Evolutionary conservation across 805 yeast genomes (phyloP).

Genomic region (Metschnikowia picachoensis): DNA sequence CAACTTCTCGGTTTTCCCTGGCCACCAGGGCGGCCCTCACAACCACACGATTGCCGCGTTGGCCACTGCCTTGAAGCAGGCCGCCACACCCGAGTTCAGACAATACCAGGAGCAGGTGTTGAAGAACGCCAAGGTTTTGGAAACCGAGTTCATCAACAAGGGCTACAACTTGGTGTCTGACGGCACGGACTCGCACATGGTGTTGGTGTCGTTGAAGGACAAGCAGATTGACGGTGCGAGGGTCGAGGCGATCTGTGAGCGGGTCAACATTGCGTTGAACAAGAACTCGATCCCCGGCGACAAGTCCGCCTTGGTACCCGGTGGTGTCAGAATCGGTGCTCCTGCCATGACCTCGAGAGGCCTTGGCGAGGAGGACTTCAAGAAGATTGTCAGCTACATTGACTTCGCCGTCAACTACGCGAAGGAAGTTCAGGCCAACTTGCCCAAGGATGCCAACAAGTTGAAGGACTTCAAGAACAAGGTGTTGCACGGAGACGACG

Average conservation of each 20-base stretch:
- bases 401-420: conserved; percentile 64
- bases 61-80: conserved; percentile 96
- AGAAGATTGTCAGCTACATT: conserved; percentile 64
- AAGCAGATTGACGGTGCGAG: conserved; percentile 96
- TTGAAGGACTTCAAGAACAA: conserved; percentile 89
- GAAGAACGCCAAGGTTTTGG: conserved; percentile 83
- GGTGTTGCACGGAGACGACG: conserved; percentile 60
- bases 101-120: conserved; percentile 86
- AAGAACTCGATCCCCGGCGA: conserved; percentile 98
- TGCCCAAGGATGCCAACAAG: conserved; percentile 92
- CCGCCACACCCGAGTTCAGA: conserved; percentile 83
- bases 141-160: conserved; percentile 60
- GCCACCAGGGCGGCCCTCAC: conserved; percentile 99
- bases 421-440: conserved; percentile 63
- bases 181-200: conserved; percentile 98
- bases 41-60: conserved; percentile 98
- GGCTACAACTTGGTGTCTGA: conserved; percentile 84
- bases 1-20: conserved; percentile 99
- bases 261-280: conserved; percentile 91
- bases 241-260: conserved; percentile 91
- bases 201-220: conserved; percentile 81
- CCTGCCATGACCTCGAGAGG: conserved; percentile 99
- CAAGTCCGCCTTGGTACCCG: conserved; percentile 92
- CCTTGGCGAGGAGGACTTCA: conserved; percentile 81
- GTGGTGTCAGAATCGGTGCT: conserved; percentile 96